phyloP scores from a whole-genome alignment of 345 rosid species.

The Lumnitzera racemosa region DNA sequence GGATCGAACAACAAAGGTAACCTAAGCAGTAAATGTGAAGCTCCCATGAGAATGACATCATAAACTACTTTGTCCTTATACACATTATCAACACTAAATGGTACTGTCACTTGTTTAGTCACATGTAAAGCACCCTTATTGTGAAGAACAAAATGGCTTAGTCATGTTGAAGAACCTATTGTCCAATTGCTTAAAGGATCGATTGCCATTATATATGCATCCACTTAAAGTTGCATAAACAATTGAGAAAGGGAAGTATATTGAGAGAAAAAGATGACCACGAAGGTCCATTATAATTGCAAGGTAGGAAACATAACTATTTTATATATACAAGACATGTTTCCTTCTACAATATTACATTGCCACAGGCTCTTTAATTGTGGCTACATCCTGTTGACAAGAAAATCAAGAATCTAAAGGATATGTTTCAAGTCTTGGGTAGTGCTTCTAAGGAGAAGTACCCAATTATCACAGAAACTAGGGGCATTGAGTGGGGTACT shows the following conservation, averaged over 20 bases:
- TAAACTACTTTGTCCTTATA: no score
- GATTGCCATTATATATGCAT: no score
- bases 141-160: no score
- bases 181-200: no score
- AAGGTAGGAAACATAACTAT: slow-evolving; percentile 40
- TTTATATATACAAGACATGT: background rate
- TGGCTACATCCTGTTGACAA: slow-evolving; percentile 87
- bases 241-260: slow-evolving; percentile 56
- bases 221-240: background rate
- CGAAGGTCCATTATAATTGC: slow-evolving; percentile 54
- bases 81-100: no score
- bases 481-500: slow-evolving; percentile 68
- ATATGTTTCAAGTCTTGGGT: slow-evolving; percentile 77
- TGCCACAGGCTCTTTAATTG: slow-evolving; percentile 17
- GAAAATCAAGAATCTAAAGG: slow-evolving; percentile 68
- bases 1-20: no score
- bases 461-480: slow-evolving; percentile 72
- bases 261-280: slow-evolving; percentile 54
- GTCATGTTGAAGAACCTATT: no score
- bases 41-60: no score
- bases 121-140: no score
- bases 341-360: background rate
- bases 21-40: no score
- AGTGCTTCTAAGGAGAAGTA: slow-evolving; percentile 76
- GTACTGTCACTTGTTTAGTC: no score